Evolutionary conservation across 2,329 filamentous ascomycete genomes (phyloP).

Genomic region (Fusarium xylarioides): DNA sequence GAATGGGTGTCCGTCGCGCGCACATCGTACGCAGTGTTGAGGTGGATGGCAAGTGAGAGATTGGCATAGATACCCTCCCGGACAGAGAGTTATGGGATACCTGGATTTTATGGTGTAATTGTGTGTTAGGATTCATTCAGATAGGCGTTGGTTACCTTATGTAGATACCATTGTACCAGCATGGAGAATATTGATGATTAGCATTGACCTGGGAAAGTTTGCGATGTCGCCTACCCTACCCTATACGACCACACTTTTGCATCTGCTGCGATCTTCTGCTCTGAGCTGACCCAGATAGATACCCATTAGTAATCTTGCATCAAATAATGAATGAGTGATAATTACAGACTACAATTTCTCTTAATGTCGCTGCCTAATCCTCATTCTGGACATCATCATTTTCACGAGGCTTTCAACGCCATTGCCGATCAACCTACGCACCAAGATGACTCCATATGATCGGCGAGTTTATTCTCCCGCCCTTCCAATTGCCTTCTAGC

Average conservation of each 20-base stretch:
- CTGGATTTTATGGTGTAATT: not conserved
- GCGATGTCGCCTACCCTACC: not conserved
- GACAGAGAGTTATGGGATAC: not conserved
- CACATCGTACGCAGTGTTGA: not conserved
- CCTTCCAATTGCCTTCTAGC: not conserved
- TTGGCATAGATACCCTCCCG: not conserved
- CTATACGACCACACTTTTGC: not conserved
- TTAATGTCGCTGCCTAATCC: not conserved
- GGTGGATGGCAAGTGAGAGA: not conserved
- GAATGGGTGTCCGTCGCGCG: not conserved
- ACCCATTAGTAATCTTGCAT: accelerated
- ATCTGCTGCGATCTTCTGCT: too few species aligned
- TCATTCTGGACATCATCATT: not conserved
- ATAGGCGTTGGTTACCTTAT: too few species aligned
- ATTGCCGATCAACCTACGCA: not conserved
- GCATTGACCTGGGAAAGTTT: too few species aligned
- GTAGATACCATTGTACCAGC: not conserved
- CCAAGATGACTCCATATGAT: not conserved
- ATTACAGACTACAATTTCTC: too few species aligned
- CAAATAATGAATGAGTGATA: accelerated
- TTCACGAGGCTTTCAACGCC: too few species aligned
- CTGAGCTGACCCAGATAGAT: too few species aligned
- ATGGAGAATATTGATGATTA: not conserved
- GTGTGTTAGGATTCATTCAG: not conserved
- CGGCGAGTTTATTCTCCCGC: not conserved